A percentile compares a stretch with the other conserved stretches of the same genome.
phyloP scores from a whole-genome alignment of 1,284 basidiomycete species.

The Jaminaea rosea region DNA sequence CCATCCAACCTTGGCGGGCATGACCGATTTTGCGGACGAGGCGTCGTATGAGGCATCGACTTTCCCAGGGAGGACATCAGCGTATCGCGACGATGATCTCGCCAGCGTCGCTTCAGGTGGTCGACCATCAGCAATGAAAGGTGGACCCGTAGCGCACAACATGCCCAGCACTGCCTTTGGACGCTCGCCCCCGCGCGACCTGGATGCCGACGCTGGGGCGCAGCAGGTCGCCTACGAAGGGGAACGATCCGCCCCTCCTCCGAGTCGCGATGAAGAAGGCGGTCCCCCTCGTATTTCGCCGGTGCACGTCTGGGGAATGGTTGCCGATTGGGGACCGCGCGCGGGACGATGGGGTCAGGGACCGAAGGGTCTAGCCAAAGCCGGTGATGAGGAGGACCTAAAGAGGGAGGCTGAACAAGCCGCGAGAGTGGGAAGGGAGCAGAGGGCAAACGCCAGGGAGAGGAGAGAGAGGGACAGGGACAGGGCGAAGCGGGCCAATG shows the following conservation, averaged over 20 bases:
- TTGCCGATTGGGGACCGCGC: constrained; percentile 54
- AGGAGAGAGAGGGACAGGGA: constrained; percentile 1
- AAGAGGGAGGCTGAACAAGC: neutral
- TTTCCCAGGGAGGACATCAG: constrained; percentile 9
- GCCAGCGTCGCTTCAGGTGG: neutral
- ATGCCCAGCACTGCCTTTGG: neutral
- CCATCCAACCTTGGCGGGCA: constrained; percentile 1
- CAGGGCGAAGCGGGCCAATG: constrained; percentile 5
- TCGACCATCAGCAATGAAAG: neutral
- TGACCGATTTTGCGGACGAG: constrained; percentile 20
- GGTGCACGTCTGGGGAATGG: constrained; percentile 42
- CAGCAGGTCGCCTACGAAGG: neutral
- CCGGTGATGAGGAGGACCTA: too few relatives aligned
- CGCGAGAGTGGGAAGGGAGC: neutral
- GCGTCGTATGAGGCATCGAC: constrained; percentile 18
- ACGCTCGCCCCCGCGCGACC: constrained; percentile 3
- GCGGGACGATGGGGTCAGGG: constrained; percentile 52
- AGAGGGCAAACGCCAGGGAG: neutral
- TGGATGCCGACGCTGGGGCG: neutral
- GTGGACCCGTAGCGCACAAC: neutral
- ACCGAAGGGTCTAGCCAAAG: neutral
- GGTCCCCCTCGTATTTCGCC: constrained; percentile 26
- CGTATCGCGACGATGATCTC: neutral
- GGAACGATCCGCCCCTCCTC: neutral
- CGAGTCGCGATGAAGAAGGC: neutral